phyloP scores from a whole-genome alignment of 306 rosid species.

The Rosa lucieae region DNA sequence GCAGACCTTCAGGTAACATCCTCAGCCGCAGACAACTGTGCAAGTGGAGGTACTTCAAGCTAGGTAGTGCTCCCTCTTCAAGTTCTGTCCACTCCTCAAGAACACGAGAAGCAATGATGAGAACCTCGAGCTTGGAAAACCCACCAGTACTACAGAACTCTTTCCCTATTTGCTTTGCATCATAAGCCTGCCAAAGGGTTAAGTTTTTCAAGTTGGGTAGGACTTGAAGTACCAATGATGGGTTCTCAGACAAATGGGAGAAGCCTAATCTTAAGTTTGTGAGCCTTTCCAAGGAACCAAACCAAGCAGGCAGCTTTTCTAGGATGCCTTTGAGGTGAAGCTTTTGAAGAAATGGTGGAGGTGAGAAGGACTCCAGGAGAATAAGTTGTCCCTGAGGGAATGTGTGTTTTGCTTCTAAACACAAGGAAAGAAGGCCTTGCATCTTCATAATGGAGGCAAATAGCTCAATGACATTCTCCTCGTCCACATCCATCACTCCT shows the following conservation, averaged over 20 bases:
- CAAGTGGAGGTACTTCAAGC: conserved; percentile 19
- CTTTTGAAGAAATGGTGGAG: conserved; percentile 27
- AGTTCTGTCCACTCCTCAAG: conserved; percentile 30
- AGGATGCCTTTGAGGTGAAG: conserved; percentile 13
- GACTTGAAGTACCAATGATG: conserved; percentile 23
- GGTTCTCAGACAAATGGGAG: conserved; percentile 24
- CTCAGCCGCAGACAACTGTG: conserved; percentile 15
- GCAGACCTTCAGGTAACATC: conserved; percentile 22
- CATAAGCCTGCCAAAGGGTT: conserved; percentile 28
- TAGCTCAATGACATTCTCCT: conserved; percentile 23
- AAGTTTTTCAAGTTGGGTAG: conserved; percentile 28
- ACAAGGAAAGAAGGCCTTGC: conserved; percentile 21
- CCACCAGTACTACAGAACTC: conserved; percentile 25
- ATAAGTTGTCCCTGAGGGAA: not conserved
- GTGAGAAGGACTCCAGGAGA: conserved; percentile 27
- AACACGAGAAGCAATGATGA: conserved; percentile 26
- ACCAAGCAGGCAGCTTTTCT: conserved; percentile 21
- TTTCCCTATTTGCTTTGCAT: conserved; percentile 16
- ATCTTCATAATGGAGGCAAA: conserved; percentile 22
- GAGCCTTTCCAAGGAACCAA: conserved; percentile 26
- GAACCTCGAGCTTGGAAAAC: conserved; percentile 26
- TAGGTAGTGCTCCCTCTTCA: conserved; percentile 32
- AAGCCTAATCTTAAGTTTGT: conserved; percentile 19
- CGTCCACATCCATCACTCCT: conserved; percentile 26
- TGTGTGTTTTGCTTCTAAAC: conserved; percentile 8